Percentiles rank a stretch among this genome's conserved stretches.
Evolutionary conservation across 2,329 filamentous ascomycete genomes (phyloP).

Genomic region (Fusarium zealandicum): DNA sequence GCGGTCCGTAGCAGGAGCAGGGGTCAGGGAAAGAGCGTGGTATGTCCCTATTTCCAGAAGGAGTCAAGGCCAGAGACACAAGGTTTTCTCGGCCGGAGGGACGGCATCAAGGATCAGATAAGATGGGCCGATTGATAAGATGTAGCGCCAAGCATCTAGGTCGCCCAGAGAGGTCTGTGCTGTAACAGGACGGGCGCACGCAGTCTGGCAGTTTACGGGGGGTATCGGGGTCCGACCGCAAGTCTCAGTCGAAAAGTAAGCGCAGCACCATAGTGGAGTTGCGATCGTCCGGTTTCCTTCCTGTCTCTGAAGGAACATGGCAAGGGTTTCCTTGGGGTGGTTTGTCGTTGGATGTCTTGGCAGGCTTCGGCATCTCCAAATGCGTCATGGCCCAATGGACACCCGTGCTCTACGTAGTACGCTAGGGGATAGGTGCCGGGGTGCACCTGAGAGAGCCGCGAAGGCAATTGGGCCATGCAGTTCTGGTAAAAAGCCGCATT

Average conservation of each 20-base stretch:
- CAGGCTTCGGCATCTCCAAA: neutral
- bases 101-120: constrained; percentile 32
- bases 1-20: neutral
- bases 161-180: neutral
- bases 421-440: too few species aligned
- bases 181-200: too few species aligned
- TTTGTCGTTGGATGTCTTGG: neutral
- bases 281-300: too few species aligned
- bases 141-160: constrained; percentile 5
- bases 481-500: neutral
- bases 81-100: too few species aligned
- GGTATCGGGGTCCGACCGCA: too few species aligned
- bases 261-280: too few species aligned
- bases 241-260: too few species aligned
- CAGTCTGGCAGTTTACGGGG: too few species aligned
- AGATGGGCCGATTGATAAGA: constrained; percentile 36
- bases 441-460: too few species aligned
- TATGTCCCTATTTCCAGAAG: neutral
- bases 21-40: constrained; percentile 1
- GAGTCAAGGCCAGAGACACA: neutral
- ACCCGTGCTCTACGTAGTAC: neutral
- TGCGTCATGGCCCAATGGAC: neutral
- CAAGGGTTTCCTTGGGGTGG: neutral
- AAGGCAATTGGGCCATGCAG: too few species aligned
- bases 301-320: too few species aligned